phyloP scores from a whole-genome alignment of 2,329 filamentous ascomycete species.

The Phialemoniopsis sp. region DNA sequence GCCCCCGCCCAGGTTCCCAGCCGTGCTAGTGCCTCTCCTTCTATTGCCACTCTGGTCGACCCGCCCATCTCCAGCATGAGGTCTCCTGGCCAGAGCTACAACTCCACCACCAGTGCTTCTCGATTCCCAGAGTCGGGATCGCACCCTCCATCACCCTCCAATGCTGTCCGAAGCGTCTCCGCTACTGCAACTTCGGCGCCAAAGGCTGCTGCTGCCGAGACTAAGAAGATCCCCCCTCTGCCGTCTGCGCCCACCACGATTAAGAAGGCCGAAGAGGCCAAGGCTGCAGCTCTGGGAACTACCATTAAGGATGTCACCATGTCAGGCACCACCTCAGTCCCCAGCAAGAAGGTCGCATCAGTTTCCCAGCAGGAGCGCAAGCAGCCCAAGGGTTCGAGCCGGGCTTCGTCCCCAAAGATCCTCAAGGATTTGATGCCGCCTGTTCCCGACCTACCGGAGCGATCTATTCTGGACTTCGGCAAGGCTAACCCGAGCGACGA shows the following conservation, averaged over 20 bases:
- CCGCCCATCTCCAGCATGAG: conserved; percentile 41
- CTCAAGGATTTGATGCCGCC: conserved; percentile 39
- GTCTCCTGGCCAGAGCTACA: conserved; percentile 31
- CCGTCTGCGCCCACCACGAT: conserved; percentile 20
- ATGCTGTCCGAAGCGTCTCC: conserved; percentile 14
- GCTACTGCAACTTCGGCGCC: conserved; percentile 23
- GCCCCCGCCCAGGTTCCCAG: conserved; percentile 43
- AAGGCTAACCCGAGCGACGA: conserved; percentile 57
- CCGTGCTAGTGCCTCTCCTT: conserved; percentile 83
- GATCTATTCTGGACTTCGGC: conserved; percentile 60
- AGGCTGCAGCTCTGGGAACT: conserved; percentile 6
- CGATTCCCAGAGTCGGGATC: conserved; percentile 21
- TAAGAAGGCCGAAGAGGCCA: conserved; percentile 6
- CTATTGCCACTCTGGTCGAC: conserved; percentile 87
- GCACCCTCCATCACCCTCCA: conserved; percentile 23
- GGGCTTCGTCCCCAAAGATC: conserved; percentile 45
- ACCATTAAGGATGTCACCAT: conserved; percentile 18
- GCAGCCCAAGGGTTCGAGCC: conserved; percentile 28
- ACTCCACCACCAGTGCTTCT: conserved; percentile 18
- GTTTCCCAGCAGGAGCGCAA: conserved; percentile 36
- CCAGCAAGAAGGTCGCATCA: conserved; percentile 40
- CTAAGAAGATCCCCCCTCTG: conserved; percentile 32
- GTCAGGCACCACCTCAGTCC: conserved; percentile 10
- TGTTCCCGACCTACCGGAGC: conserved; percentile 27
- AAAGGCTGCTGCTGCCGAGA: conserved; percentile 16